phyloP scores from a whole-genome alignment of 2,329 filamentous ascomycete genomes.

The Metarhizium humberi region DNA sequence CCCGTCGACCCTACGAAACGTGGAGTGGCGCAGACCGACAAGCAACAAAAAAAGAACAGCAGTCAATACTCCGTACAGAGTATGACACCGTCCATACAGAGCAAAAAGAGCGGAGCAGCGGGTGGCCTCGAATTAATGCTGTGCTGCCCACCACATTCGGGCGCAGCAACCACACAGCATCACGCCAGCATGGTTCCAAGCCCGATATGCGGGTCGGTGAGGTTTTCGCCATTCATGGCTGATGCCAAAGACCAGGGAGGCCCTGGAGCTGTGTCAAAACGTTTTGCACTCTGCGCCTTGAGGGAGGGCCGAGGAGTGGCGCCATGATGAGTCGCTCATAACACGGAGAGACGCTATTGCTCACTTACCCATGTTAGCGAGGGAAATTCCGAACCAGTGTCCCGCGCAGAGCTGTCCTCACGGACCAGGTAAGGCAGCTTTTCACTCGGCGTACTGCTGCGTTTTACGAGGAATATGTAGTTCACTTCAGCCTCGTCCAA shows the following conservation, averaged over 20 bases:
- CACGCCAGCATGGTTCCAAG: background rate
- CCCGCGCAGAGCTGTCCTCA: too few relatives aligned
- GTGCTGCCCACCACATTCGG: background rate
- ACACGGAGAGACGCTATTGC: too few relatives aligned
- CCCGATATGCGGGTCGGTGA: background rate
- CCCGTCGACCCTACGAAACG: background rate
- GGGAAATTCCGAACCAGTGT: too few relatives aligned
- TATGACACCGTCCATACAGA: too few relatives aligned
- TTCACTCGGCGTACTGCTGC: too few relatives aligned
- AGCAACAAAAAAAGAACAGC: background rate
- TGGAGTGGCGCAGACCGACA: conserved; percentile 6
- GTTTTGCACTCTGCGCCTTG: background rate
- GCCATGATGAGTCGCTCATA: background rate
- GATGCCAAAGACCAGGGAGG: background rate
- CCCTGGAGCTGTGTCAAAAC: background rate
- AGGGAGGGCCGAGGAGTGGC: background rate
- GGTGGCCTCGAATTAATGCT: background rate
- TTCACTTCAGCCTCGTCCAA: too few relatives aligned
- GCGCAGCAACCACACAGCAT: background rate
- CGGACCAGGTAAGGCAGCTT: too few relatives aligned
- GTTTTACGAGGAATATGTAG: too few relatives aligned
- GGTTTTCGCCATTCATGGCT: background rate
- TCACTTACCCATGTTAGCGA: too few relatives aligned
- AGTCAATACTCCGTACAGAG: too few relatives aligned
- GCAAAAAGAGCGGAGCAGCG: background rate